These are phyloP conservation scores for Parathielavia appendiculata DNA, from an alignment of 495 filamentous ascomycete species.

Conservation along the genomic window DNA sequence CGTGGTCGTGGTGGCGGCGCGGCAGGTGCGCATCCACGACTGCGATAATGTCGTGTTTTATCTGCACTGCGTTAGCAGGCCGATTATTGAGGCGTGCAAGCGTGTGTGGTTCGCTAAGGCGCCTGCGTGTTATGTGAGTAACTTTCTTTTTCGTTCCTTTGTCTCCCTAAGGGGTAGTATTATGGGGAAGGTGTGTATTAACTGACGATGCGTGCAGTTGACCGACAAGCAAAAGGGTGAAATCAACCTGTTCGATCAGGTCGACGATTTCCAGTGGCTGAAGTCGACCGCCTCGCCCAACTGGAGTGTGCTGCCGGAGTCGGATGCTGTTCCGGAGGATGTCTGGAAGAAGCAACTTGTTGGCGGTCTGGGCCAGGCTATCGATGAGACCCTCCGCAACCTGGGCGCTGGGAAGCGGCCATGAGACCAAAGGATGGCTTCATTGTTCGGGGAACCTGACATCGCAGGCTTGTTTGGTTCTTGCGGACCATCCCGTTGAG, in stretches of 20 bases:
- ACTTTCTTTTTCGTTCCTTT: not conserved
- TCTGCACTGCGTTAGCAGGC: constrained; percentile 71
- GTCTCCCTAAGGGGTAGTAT: not conserved
- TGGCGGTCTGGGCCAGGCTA: constrained; percentile 54
- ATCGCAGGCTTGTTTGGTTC: not conserved
- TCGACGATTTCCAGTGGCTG: constrained; percentile 98
- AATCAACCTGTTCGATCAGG: constrained; percentile 73
- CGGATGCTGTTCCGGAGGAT: constrained; percentile 54
- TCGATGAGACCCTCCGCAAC: constrained; percentile 63
- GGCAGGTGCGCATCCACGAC: constrained; percentile 89
- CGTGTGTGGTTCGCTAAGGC: constrained; percentile 73
- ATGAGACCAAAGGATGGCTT: not conserved
- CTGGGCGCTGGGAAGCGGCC: constrained; percentile 39
- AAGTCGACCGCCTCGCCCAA: constrained; percentile 82
- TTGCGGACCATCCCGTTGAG: not conserved
- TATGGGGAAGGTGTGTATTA: not conserved
- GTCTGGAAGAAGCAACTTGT: constrained; percentile 69
- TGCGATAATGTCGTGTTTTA: constrained; percentile 76
- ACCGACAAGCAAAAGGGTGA: constrained; percentile 31
- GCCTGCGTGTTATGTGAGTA: constrained; percentile 61
- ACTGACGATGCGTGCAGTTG: constrained; percentile 22
- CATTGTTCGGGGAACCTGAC: not conserved
- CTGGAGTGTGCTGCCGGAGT: constrained; percentile 65
- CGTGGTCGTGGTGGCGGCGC: constrained; percentile 67
- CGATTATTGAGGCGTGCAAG: constrained; percentile 88